Evolutionary conservation across 495 filamentous ascomycete genomes (phyloP).

Genomic region (Podospora anserina): DNA sequence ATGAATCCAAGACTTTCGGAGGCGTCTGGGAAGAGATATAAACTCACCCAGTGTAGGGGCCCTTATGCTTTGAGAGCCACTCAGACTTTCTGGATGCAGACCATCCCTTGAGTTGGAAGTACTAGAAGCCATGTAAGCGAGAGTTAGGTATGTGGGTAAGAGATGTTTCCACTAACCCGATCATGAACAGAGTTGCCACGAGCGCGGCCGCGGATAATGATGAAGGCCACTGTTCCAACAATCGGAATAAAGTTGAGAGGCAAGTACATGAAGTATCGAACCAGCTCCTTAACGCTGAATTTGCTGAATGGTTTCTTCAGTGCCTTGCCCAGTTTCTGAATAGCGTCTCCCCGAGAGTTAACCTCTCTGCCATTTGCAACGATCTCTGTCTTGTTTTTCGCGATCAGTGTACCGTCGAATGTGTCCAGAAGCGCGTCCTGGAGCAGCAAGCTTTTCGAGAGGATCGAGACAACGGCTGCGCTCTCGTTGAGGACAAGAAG

Average conservation of each 20-base stretch:
- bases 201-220: constrained; percentile 65
- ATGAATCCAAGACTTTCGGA: not conserved
- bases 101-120: constrained; percentile 90
- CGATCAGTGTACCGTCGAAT: constrained; percentile 78
- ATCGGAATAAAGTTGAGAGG: constrained; percentile 91
- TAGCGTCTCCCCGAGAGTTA: constrained; percentile 56
- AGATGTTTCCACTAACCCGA: constrained; percentile 24
- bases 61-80: constrained; percentile 61
- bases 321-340: constrained; percentile 70
- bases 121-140: constrained; percentile 38
- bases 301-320: constrained; percentile 65
- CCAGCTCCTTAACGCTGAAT: constrained; percentile 60
- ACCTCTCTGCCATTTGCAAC: constrained; percentile 72
- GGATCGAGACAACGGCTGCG: constrained; percentile 68
- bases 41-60: constrained; percentile 73
- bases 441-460: constrained; percentile 73
- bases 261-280: constrained; percentile 75
- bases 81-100: constrained; percentile 55
- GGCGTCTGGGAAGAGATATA: not conserved
- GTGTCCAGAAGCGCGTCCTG: constrained; percentile 81
- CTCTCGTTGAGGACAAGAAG: constrained; percentile 79
- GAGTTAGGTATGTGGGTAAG: not conserved
- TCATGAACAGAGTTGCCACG: constrained; percentile 35
- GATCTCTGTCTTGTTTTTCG: constrained; percentile 52
- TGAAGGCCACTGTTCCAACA: constrained; percentile 76